Evolutionary conservation across 495 filamentous ascomycete species (phyloP).

Genomic region (Jackrogersella minutella): DNA sequence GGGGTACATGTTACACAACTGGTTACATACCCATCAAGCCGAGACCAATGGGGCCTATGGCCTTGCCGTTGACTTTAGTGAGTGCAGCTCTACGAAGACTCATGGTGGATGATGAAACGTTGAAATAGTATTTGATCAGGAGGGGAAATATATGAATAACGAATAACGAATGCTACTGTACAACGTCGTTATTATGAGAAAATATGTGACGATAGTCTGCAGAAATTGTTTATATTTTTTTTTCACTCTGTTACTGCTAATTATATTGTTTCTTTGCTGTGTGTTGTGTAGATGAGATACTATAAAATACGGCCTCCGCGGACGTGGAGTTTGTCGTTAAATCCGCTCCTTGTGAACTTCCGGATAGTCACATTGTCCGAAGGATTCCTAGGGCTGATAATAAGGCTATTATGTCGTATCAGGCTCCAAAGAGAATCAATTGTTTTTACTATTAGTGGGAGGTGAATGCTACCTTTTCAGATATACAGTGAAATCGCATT

Average conservation of each 20-base stretch:
- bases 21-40: conserved; percentile 47
- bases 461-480: too few relatives aligned
- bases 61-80: conserved; percentile 41
- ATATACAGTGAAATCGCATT: too few relatives aligned
- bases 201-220: too few relatives aligned
- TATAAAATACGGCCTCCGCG: neutral
- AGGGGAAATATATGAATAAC: too few relatives aligned
- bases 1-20: neutral
- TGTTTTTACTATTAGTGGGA: too few relatives aligned
- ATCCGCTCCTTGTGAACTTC: neutral
- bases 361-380: neutral
- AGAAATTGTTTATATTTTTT: too few relatives aligned
- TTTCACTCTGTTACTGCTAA: too few relatives aligned
- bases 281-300: neutral
- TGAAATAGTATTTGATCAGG: neutral
- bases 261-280: too few relatives aligned
- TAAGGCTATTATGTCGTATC: too few relatives aligned
- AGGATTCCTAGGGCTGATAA: neutral
- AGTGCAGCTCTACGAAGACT: neutral
- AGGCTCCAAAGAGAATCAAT: neutral
- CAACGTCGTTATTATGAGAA: too few relatives aligned
- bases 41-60: conserved; percentile 48
- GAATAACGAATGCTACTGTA: too few relatives aligned
- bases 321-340: conserved; percentile 3
- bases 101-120: neutral